Evolutionary conservation across 345 rosid genomes (phyloP).

Genomic region (Lenwebbia sp.): DNA sequence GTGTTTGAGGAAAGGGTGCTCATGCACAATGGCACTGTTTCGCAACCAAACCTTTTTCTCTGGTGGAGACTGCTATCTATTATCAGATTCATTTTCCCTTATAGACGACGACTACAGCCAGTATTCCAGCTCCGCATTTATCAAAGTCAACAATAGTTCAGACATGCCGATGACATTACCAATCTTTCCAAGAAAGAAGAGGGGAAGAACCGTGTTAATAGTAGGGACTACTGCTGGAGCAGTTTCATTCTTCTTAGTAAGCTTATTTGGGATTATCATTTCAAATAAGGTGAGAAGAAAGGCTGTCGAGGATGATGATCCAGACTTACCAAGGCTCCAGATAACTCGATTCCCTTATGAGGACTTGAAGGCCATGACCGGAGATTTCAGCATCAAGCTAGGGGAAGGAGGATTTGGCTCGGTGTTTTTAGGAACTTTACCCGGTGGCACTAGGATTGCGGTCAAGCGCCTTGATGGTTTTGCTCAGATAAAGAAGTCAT

Average conservation of each 20-base stretch:
- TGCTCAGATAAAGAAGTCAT: background rate
- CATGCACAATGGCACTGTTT: background rate
- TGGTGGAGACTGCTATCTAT: background rate
- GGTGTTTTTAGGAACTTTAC: background rate
- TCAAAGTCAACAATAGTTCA: background rate
- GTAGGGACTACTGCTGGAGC: background rate
- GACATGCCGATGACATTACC: background rate
- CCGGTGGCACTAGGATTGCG: background rate
- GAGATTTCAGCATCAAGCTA: background rate
- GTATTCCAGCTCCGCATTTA: background rate
- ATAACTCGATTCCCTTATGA: background rate
- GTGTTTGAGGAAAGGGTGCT: background rate
- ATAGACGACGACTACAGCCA: accelerated
- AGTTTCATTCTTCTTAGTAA: background rate
- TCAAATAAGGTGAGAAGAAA: background rate
- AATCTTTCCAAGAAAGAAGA: background rate
- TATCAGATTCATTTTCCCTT: background rate
- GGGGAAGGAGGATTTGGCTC: background rate
- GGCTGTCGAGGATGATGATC: background rate
- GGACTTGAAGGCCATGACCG: background rate
- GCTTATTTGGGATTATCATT: background rate
- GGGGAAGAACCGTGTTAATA: background rate
- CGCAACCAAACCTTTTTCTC: background rate
- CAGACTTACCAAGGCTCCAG: background rate
- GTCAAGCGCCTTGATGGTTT: background rate